Conservation (phyloP, 306 rosid species). For the Cicer chorassanicum region DNA sequence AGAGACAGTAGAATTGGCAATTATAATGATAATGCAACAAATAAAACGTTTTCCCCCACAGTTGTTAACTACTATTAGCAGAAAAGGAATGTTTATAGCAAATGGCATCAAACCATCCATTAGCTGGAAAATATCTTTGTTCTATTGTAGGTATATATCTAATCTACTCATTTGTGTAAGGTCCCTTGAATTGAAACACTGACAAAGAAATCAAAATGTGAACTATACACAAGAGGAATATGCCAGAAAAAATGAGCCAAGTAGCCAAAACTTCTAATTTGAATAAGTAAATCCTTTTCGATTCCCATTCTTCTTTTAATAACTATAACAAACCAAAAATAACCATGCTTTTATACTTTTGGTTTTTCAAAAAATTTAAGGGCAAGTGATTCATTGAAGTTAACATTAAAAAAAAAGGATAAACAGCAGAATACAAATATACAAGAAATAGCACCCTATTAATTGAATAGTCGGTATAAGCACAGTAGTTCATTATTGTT, state of each 20-base stretch:
- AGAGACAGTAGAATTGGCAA: constrained; percentile 15
- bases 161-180: constrained; percentile 14
- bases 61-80: constrained; percentile 18
- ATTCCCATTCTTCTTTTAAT: constrained; percentile 28
- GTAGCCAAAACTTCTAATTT: constrained; percentile 1
- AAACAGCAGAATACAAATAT: constrained; percentile 15
- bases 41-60: constrained; percentile 11
- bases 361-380: not conserved
- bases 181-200: constrained; percentile 25
- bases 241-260: not conserved
- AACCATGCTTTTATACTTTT: not conserved
- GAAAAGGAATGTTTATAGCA: constrained; percentile 22
- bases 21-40: not conserved
- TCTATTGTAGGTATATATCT: constrained; percentile 23
- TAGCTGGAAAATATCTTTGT: constrained; percentile 15
- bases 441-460: not conserved
- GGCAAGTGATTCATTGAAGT: constrained; percentile 20
- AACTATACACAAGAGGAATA: constrained; percentile 15
- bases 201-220: constrained; percentile 23
- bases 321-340: constrained; percentile 1
- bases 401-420: constrained; percentile 15
- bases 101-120: constrained; percentile 27
- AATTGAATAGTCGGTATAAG: not conserved
- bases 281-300: constrained; percentile 10
- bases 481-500: not conserved